Evolutionary conservation across 495 filamentous ascomycete species (phyloP), one percentile per base, ranked within the genome.

Genomic region (Terfezia boudieri): DNA sequence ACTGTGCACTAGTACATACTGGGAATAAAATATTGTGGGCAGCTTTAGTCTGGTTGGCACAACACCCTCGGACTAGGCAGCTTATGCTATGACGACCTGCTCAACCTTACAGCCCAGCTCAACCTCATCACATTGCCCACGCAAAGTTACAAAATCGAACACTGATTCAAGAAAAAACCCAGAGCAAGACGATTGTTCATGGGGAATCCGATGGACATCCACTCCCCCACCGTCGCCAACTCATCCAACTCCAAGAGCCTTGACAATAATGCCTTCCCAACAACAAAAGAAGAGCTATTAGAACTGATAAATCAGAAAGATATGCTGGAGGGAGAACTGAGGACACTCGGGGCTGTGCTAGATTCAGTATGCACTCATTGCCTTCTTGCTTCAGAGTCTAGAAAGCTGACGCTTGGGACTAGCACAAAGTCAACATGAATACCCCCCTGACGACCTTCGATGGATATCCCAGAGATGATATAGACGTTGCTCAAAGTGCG

Each of bases 371-470:
- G 82, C 4, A 46, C 4, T 46, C 17, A 68, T 43, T 43, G 49
- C 16, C 43, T 46, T 9, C 50, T 53, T 9, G 23, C 53, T 36
- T 11, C 9, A 22, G 10, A 54, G 8, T 53, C 1, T 10, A 11
- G 8, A 32, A 32, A 32, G 26, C 26, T 32, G 26, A 32, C 7
- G 26, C 26, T 32, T 32, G 26, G n/a, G 26, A 10, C 36, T 51
- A 94, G 90, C 90, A 96, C 68, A 79, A 80, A 43, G 90, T 94
- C 49, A 81, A 81, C 57, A 96, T 99, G 92, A 83, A 79, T 65
- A 94, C 92, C 3, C 71, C 75, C 48, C 72, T 99, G 50, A 84
- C 83, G 4, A 95, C 92, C 2, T 78, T 81, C 54, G 92, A 99
- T 68, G 92, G 89, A 51, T 99, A 83, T 66, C 92, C 92, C 36